A percentile compares a stretch with the other conserved stretches of the same genome.
phyloP scores from a whole-genome alignment of 192 early-diverging fungal genomes.

The Podila epicladia region DNA sequence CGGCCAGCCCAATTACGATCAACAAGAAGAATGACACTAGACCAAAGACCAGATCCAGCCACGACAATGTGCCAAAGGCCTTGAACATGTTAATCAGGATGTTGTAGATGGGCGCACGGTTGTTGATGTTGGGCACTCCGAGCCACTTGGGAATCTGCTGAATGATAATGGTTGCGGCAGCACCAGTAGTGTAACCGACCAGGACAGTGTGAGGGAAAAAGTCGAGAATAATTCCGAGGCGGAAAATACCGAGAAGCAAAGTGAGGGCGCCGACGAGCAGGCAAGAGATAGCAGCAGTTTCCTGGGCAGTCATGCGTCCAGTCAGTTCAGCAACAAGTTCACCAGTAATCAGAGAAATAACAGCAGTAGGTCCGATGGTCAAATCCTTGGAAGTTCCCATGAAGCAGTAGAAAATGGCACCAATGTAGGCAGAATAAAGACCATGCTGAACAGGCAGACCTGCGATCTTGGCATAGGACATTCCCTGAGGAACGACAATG shows the following conservation, averaged over 20 bases:
- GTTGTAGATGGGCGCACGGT: slow-evolving; percentile 70
- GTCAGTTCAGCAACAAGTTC: slow-evolving; percentile 33
- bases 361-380: slow-evolving; percentile 75
- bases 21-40: slow-evolving; percentile 30
- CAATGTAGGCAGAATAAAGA: slow-evolving; percentile 77
- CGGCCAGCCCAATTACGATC: slow-evolving; percentile 23
- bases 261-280: slow-evolving; percentile 79
- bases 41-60: slow-evolving; percentile 47
- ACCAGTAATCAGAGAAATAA: slow-evolving; percentile 49
- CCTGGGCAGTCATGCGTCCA: slow-evolving; percentile 12
- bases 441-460: slow-evolving; percentile 76
- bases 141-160: slow-evolving; percentile 74
- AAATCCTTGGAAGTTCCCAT: slow-evolving; percentile 84
- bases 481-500: slow-evolving; percentile 78
- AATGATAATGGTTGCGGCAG: slow-evolving; percentile 82
- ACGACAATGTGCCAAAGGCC: slow-evolving; percentile 26
- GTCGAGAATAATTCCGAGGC: slow-evolving; percentile 88
- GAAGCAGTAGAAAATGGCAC: slow-evolving; percentile 69
- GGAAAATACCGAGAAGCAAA: slow-evolving; percentile 76
- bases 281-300: slow-evolving; percentile 69
- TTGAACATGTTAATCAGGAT: slow-evolving; percentile 41
- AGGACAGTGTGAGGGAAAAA: slow-evolving; percentile 88
- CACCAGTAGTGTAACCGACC: slow-evolving; percentile 90
- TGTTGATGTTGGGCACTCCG: slow-evolving; percentile 82
- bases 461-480: slow-evolving; percentile 81